phyloP scores from a whole-genome alignment of 2,329 filamentous ascomycete genomes.

The Sclerotinia subarctica region DNA sequence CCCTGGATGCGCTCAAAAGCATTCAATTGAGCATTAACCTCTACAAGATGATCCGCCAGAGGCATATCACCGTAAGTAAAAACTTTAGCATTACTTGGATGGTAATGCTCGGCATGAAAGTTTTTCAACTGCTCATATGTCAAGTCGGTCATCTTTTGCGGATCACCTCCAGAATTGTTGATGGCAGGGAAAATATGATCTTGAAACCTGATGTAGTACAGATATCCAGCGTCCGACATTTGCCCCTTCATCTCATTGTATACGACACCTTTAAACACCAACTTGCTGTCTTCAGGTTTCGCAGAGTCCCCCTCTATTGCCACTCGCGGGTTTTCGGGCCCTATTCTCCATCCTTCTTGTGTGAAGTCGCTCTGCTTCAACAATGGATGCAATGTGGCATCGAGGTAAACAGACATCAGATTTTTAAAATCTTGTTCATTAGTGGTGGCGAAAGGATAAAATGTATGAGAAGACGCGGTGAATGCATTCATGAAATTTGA shows the following conservation, averaged over 20 bases:
- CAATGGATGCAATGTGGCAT: slow-evolving; percentile 86
- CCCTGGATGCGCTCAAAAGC: slow-evolving; percentile 68
- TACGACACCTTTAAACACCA: slow-evolving; percentile 96
- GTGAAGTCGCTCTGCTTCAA: slow-evolving; percentile 89
- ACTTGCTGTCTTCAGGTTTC: slow-evolving; percentile 56
- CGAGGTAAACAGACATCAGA: slow-evolving; percentile 92
- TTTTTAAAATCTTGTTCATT: slow-evolving; percentile 95
- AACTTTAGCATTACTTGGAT: slow-evolving; percentile 94
- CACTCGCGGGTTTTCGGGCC: slow-evolving; percentile 75
- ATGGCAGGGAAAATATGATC: slow-evolving; percentile 92
- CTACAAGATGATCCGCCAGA: slow-evolving; percentile 72
- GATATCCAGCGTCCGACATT: slow-evolving; percentile 94
- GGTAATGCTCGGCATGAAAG: slow-evolving; percentile 91
- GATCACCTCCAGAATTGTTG: slow-evolving; percentile 95
- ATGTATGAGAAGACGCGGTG: slow-evolving; percentile 93
- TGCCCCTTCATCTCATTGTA: slow-evolving; percentile 99
- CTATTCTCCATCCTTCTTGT: slow-evolving; percentile 95
- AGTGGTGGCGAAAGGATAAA: slow-evolving; percentile 96
- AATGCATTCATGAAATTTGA: slow-evolving; percentile 99
- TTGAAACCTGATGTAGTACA: slow-evolving; percentile 94
- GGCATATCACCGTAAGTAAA: slow-evolving; percentile 96
- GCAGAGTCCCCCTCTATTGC: slow-evolving; percentile 44
- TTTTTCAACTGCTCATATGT: slow-evolving; percentile 85
- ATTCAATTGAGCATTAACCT: slow-evolving; percentile 71
- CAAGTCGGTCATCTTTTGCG: slow-evolving; percentile 91